phyloP scores from a whole-genome alignment of 2,329 filamentous ascomycete genomes.

The Diplodia sapinea region DNA sequence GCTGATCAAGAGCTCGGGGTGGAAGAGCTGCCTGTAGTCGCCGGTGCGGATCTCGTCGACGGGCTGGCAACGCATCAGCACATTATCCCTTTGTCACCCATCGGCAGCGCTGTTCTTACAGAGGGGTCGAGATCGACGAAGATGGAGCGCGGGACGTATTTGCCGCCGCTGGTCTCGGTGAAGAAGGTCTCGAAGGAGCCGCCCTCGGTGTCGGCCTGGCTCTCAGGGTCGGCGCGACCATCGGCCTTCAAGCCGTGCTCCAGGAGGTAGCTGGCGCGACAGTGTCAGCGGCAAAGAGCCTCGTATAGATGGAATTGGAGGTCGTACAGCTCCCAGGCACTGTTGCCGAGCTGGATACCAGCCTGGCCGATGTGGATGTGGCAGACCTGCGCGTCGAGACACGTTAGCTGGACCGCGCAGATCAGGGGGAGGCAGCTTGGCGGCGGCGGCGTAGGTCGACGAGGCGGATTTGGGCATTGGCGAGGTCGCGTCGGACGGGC shows the following conservation, averaged over 20 bases:
- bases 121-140: constrained; percentile 99
- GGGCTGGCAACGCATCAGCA: constrained; percentile 33
- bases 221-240: constrained; percentile 63
- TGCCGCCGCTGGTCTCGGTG: constrained; percentile 98
- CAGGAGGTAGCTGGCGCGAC: constrained; percentile 66
- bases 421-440: constrained; percentile 29
- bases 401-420: constrained; percentile 28
- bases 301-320: constrained; percentile 35
- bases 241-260: constrained; percentile 73
- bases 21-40: constrained; percentile 94
- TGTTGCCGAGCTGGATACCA: constrained; percentile 76
- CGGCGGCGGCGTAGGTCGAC: constrained; percentile 13
- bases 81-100: not conserved
- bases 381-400: constrained; percentile 57
- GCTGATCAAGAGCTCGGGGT: constrained; percentile 99
- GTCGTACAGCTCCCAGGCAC: constrained; percentile 76
- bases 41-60: constrained; percentile 99
- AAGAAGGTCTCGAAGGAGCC: constrained; percentile 98
- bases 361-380: constrained; percentile 74
- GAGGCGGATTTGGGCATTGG: constrained; percentile 22
- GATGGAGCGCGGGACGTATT: constrained; percentile 98
- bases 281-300: constrained; percentile 31
- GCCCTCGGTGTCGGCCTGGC: constrained; percentile 79
- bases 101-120: constrained; percentile 54
- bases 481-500: constrained; percentile 19